phyloP scores from a whole-genome alignment of 2,329 filamentous ascomycete genomes.

The Lizonia empirigonia region DNA sequence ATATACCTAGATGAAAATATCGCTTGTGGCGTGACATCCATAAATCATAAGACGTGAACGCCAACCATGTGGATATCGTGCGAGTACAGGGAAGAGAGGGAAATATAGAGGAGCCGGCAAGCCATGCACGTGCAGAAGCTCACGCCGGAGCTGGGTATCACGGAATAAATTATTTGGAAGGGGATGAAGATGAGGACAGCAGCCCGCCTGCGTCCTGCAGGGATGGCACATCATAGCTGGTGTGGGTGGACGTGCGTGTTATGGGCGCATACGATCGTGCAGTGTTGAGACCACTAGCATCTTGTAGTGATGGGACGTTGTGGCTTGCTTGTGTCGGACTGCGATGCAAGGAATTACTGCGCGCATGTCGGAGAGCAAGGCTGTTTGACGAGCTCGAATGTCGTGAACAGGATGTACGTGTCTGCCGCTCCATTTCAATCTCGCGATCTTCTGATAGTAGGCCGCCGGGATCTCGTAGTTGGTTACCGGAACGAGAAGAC shows the following conservation, averaged over 20 bases:
- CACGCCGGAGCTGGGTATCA: slow-evolving; percentile 43
- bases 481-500: slow-evolving; percentile 27
- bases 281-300: slow-evolving; percentile 38
- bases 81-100: slow-evolving; percentile 9
- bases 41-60: slow-evolving; percentile 24
- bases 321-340: slow-evolving; percentile 31
- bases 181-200: slow-evolving; percentile 26
- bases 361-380: slow-evolving; percentile 16
- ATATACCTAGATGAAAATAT: background rate
- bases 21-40: slow-evolving; percentile 14
- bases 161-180: slow-evolving; percentile 24
- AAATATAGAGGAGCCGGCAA: slow-evolving; percentile 21
- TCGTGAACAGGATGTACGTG: slow-evolving; percentile 18
- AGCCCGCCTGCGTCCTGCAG: slow-evolving; percentile 44
- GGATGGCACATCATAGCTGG: slow-evolving; percentile 31
- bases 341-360: slow-evolving; percentile 21
- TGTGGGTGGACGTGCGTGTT: slow-evolving; percentile 30
- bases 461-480: slow-evolving; percentile 34
- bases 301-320: slow-evolving; percentile 36
- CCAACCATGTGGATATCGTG: slow-evolving; percentile 32
- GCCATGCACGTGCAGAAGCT: slow-evolving; percentile 31
- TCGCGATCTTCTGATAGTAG: slow-evolving; percentile 36
- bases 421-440: slow-evolving; percentile 21
- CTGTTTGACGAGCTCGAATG: slow-evolving; percentile 23
- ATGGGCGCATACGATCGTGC: slow-evolving; percentile 16